Conservation (phyloP, 805 yeast genomes). For the Wickerhamiella siamensis region DNA sequence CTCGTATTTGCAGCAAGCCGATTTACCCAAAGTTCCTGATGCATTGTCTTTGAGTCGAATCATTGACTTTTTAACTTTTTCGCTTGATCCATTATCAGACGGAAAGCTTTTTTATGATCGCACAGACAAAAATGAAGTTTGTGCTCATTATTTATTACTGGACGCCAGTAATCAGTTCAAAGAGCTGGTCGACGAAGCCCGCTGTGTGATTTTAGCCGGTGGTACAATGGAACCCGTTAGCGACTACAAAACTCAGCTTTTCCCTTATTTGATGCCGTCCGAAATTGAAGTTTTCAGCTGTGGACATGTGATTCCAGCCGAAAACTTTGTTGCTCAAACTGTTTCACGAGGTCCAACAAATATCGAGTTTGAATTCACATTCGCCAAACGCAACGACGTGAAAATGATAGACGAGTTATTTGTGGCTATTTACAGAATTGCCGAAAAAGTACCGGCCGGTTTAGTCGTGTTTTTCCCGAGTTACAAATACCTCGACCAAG, state of each 20-base stretch:
- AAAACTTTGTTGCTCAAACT: slow-evolving; percentile 49
- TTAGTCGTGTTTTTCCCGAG: slow-evolving; percentile 76
- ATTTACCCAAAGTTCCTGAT: neutral
- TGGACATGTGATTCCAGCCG: slow-evolving; percentile 69
- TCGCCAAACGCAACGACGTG: slow-evolving; percentile 39
- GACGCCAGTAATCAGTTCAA: slow-evolving; percentile 65
- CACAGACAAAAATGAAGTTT: slow-evolving; percentile 11
- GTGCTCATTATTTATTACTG: slow-evolving; percentile 47
- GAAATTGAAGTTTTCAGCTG: slow-evolving; percentile 48
- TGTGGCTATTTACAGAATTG: slow-evolving; percentile 30
- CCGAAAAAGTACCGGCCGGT: slow-evolving; percentile 48
- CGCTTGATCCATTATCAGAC: slow-evolving; percentile 62
- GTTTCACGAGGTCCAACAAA: slow-evolving; percentile 24
- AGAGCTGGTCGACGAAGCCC: slow-evolving; percentile 47
- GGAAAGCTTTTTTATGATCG: slow-evolving; percentile 63
- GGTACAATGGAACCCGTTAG: slow-evolving; percentile 87
- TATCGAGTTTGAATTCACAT: slow-evolving; percentile 48
- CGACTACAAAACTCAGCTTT: slow-evolving; percentile 54
- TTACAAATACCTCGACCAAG: slow-evolving; percentile 50
- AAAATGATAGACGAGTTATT: slow-evolving; percentile 40
- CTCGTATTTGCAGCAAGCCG: slow-evolving; percentile 35
- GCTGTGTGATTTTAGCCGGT: slow-evolving; percentile 71
- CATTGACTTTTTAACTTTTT: slow-evolving; percentile 44
- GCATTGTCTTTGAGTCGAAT: slow-evolving; percentile 53
- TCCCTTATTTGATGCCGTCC: slow-evolving; percentile 37